Evolutionary conservation across 805 yeast species (phyloP), one percentile per base, ranked within the genome.

Genomic region (Ogataea ganodermae): DNA sequence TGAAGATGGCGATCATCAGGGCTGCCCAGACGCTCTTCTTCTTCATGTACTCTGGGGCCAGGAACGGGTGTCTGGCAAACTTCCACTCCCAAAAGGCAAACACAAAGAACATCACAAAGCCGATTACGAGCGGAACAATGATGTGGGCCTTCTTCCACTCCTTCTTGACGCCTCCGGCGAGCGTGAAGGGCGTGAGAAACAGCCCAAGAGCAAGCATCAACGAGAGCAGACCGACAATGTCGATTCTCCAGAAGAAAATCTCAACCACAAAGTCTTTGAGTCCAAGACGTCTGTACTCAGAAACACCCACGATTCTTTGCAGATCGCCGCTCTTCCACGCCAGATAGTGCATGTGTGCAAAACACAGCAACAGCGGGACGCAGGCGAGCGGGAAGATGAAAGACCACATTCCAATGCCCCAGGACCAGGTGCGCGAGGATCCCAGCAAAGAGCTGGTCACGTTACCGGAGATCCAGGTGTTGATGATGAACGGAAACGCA

Each of bases 341-440:
- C 47, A 65, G 60, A 54, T 66, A 67, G 53, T 75, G 63, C 86
- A 84, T 81, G 63, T 83, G 84, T 3, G 73, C 14, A 57, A 81
- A 68, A 58, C 83, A 75, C 4, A 55, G 52, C 6, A 83, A 54
- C 43, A 86, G 64, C 17, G 91, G 92, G n/a, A 86, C 44, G 54
- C 83, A 70, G 4, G 81, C 61, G 31, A 83, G 68, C 28, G 91
- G 91, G 73, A 81, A 78, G 53, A 86, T 83, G 56, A 83, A 81
- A 1, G 90, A 89, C 86, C 86, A 86, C 78, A 86, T 84, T 32
- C 84, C 90, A 56, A 84, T 79, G 58, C 84, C 84, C 91, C 91
- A 86, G 10, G 81, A 73, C 84, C 89, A 83, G 27, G 73, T 56
- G 10, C 65, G 65, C 10, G 67, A n/a, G n/a, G n/a, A 67, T 2